phyloP scores from a whole-genome alignment of 148 eudicot species.

The Beta vulgaris region DNA sequence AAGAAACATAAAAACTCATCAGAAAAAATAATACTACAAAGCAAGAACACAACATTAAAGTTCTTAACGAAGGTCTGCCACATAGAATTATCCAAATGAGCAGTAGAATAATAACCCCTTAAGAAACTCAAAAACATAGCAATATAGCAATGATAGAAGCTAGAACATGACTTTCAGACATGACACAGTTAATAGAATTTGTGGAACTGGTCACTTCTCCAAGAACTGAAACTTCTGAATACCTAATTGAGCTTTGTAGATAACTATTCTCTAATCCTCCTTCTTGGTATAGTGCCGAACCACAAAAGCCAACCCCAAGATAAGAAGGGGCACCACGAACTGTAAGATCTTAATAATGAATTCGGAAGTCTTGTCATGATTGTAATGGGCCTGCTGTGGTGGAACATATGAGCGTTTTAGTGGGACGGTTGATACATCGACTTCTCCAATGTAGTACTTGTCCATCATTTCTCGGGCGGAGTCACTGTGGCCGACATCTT shows the following conservation, averaged over 20 bases:
- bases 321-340: slow-evolving; percentile 64
- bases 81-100: slow-evolving; percentile 5
- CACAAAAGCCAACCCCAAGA: slow-evolving; percentile 67
- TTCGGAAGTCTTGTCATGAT: slow-evolving; percentile 52
- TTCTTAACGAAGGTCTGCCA: neutral
- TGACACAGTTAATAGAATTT: no score
- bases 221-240: slow-evolving; percentile 3
- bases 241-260: slow-evolving; percentile 11
- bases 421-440: slow-evolving; percentile 59
- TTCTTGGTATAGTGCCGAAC: slow-evolving; percentile 73
- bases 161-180: slow-evolving; percentile 4
- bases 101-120: neutral
- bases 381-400: slow-evolving; percentile 51
- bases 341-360: slow-evolving; percentile 70
- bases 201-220: slow-evolving; percentile 6
- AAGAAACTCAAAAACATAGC: neutral
- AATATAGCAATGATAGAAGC: slow-evolving; percentile 2
- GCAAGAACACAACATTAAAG: slow-evolving; percentile 1
- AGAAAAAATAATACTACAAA: neutral
- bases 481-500: slow-evolving; percentile 84
- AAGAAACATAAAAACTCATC: no score
- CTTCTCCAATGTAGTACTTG: slow-evolving; percentile 63
- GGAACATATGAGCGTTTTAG: slow-evolving; percentile 46
- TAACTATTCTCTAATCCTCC: slow-evolving; percentile 43
- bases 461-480: slow-evolving; percentile 64